Base-by-base conservation (phyloP, 768 basidiomycete species). In the Naganishia onofrii region DNA sequence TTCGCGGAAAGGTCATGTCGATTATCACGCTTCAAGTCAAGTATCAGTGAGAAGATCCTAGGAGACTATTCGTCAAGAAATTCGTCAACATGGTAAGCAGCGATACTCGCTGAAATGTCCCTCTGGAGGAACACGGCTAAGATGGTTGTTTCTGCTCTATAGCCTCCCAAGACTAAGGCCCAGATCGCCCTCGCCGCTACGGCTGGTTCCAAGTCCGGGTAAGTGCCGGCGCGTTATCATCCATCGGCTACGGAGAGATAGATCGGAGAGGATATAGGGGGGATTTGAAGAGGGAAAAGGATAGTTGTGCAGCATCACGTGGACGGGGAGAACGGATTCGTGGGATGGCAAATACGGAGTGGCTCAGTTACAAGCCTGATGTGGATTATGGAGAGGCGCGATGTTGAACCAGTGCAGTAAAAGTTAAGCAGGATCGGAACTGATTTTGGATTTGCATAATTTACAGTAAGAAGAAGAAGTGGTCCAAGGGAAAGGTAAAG, bases 401-500 rank as follows among this genome's bases (percentile, higher is more conserved):
- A n/a, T n/a, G n/a, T n/a, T n/a, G n/a, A n/a, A n/a, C n/a, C n/a
- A n/a, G n/a, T n/a, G n/a, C n/a, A n/a, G n/a, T n/a, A n/a, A n/a
- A n/a, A n/a, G n/a, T n/a, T n/a, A n/a, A n/a, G 58, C n/a, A 19
- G 31, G n/a, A 29, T 5, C 19, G 28, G 29, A 55, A 63, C n/a
- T 63, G 38, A 23, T 19, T 1, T 12, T 23, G 9, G 28, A 26
- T 42, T 23, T 46, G 26, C n/a, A 2, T 52, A 15, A 2, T 52
- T 8, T 26, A 68, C 68, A 80, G 79, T 72, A 97, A 97, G 88
- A 98, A 98, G 88, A 98, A 98, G 92, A 98, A 98, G 88, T 97
- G 94, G 94, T 96, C 92, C 77, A 98, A 98, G 87, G 96, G 96
- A 82, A 98, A 98, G 85, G 96, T 99, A 83, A 99, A 99, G 90